Percentiles rank a stretch among this genome's conserved stretches.
Conservation (phyloP, 495 filamentous ascomycete genomes). For the Neurospora sp. region DNA sequence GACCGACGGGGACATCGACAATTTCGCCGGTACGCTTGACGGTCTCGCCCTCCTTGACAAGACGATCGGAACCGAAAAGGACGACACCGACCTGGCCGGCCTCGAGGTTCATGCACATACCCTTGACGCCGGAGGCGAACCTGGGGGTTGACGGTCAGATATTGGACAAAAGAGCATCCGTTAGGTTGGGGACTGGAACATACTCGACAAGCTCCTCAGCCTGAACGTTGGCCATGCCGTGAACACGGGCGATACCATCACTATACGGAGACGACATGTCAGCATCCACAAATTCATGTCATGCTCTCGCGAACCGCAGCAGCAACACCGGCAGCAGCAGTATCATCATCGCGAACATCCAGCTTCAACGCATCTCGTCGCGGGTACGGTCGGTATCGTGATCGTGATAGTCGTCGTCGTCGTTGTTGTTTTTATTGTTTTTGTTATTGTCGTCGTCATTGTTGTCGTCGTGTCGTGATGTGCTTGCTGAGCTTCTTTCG, state of each 20-base stretch:
- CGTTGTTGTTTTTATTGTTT: neutral
- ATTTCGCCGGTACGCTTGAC: slow-evolving; percentile 99
- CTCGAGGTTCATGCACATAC: slow-evolving; percentile 99
- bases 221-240: slow-evolving; percentile 99
- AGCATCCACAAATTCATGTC: slow-evolving; percentile 19
- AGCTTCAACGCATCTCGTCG: neutral
- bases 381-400: neutral
- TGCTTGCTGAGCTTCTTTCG: neutral
- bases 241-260: slow-evolving; percentile 99
- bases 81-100: slow-evolving; percentile 99
- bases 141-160: slow-evolving; percentile 36
- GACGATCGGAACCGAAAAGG: slow-evolving; percentile 99
- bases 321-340: neutral
- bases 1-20: slow-evolving; percentile 94
- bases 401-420: neutral
- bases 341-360: neutral
- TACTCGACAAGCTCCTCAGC: slow-evolving; percentile 99
- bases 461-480: neutral
- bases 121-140: slow-evolving; percentile 99
- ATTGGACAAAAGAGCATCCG: neutral
- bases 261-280: slow-evolving; percentile 40
- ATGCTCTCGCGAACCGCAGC: neutral
- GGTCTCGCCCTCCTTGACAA: slow-evolving; percentile 98
- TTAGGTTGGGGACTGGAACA: slow-evolving; percentile 29
- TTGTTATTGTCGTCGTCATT: neutral